Evolutionary conservation across 2,329 filamentous ascomycete species (phyloP).

Genomic region (Monilinia aucupariae): DNA sequence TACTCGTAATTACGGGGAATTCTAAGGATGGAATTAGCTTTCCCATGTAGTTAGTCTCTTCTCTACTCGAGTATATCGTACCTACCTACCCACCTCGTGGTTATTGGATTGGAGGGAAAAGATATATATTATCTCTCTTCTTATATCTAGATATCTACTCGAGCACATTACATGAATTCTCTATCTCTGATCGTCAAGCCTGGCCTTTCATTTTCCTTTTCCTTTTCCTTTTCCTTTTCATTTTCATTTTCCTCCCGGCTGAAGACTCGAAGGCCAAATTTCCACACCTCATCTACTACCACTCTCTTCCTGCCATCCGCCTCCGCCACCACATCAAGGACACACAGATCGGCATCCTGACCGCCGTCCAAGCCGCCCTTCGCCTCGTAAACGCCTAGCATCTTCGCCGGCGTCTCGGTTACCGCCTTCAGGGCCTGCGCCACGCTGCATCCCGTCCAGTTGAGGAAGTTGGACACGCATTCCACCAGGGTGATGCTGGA

Average conservation of each 20-base stretch:
- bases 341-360: slow-evolving; percentile 63
- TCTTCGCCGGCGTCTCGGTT: slow-evolving; percentile 69
- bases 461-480: slow-evolving; percentile 75
- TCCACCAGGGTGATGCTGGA: slow-evolving; percentile 70
- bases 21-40: too few relatives aligned
- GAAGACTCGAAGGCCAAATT: slow-evolving; percentile 24
- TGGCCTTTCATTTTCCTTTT: too few relatives aligned
- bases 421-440: slow-evolving; percentile 66
- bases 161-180: neutral
- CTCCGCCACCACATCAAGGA: slow-evolving; percentile 52
- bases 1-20: too few relatives aligned
- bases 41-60: too few relatives aligned
- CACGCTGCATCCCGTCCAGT: slow-evolving; percentile 64
- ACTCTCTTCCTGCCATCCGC: slow-evolving; percentile 46
- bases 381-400: slow-evolving; percentile 61
- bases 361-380: slow-evolving; percentile 63
- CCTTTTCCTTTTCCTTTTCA: neutral
- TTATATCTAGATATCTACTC: too few relatives aligned
- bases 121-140: too few relatives aligned
- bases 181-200: neutral
- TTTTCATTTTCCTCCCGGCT: slow-evolving; percentile 5
- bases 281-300: slow-evolving; percentile 25
- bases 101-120: too few relatives aligned
- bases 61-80: too few relatives aligned
- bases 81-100: too few relatives aligned